Evolutionary conservation across 2,329 filamentous ascomycete species (phyloP), one percentile per base, ranked within the genome.

Genomic region (Scopulariopsis brevicaulis): DNA sequence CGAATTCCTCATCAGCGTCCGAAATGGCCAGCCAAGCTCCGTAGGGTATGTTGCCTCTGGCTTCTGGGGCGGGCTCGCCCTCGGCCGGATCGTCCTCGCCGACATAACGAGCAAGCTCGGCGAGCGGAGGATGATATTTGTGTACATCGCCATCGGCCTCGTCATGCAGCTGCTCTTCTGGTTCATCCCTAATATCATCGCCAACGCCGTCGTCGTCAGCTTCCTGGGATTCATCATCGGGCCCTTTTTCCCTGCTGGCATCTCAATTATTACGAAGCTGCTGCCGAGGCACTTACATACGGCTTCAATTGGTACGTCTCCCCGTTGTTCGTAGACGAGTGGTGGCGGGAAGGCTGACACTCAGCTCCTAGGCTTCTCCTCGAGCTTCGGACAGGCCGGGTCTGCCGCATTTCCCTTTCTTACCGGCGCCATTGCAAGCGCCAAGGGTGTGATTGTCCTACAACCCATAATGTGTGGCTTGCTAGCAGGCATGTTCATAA

Each of bases 41-140:
- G 87, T 94, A 20, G 90, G 90, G 40, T 94, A 94, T 68, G 87
- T 94, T 24, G 90, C 87, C 1, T 78, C 88, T 1, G 80, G 84
- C 12, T 85, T 85, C 70, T 83, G 85, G 85, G 84, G 72, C 2
- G 88, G 89, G 59, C 90, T 93, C 65, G 91, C 88, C 0, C 67
- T 89, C 1, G 89, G 89, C 1, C 82, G 90, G 1, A 89, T 94
- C 70, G 65, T 84, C 18, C 79, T 95, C 12, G 83, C 84, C 0
- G 81, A 82, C 12, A 77, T 85, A 0, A 86, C 86, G 4, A 79
- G 84, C 57, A 77, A 75, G 40, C 69, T 92, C 15, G 89, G 89
- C 55, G 88, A 93, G 73, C 86, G 83, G 66, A 68, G 69, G 6
- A 84, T 85, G 80, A 66, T 84, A 0, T 87, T 86, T 61, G 87